phyloP scores from a whole-genome alignment of 2,329 filamentous ascomycete species.

The Monilinia laxa region DNA sequence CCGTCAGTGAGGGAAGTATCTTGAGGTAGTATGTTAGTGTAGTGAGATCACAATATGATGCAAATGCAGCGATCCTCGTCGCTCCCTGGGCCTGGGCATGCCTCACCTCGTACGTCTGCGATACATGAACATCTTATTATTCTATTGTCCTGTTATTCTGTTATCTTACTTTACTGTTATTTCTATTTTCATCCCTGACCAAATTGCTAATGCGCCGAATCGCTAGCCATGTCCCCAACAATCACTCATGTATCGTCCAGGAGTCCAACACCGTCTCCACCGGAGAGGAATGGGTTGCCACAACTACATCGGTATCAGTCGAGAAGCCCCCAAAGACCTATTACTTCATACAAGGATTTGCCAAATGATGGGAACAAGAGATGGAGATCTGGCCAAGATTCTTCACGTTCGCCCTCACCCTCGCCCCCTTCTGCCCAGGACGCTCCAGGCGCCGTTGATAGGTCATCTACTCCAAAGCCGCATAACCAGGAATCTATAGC shows the following conservation, averaged over 20 bases:
- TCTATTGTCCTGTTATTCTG: not conserved
- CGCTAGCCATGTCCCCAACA: constrained; percentile 52
- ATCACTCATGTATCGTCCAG: constrained; percentile 52
- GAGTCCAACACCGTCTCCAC: constrained; percentile 56
- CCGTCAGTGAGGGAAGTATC: not conserved
- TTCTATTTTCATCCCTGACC: constrained; percentile 1
- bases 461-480: constrained; percentile 24
- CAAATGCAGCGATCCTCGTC: constrained; percentile 42
- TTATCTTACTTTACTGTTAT: not conserved
- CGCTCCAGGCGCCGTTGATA: constrained; percentile 37
- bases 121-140: not conserved
- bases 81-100: constrained; percentile 40
- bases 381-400: constrained; percentile 38
- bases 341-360: constrained; percentile 46
- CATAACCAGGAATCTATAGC: constrained; percentile 27
- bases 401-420: constrained; percentile 20
- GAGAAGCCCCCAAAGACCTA: constrained; percentile 54
- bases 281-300: constrained; percentile 50
- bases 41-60: constrained; percentile 41
- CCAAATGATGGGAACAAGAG: constrained; percentile 49
- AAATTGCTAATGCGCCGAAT: constrained; percentile 24
- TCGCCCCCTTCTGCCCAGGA: constrained; percentile 33
- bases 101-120: constrained; percentile 40
- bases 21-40: constrained; percentile 14
- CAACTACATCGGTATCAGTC: constrained; percentile 53